phyloP scores from a whole-genome alignment of 208 protist species.

The Leishmania lainsoni region DNA sequence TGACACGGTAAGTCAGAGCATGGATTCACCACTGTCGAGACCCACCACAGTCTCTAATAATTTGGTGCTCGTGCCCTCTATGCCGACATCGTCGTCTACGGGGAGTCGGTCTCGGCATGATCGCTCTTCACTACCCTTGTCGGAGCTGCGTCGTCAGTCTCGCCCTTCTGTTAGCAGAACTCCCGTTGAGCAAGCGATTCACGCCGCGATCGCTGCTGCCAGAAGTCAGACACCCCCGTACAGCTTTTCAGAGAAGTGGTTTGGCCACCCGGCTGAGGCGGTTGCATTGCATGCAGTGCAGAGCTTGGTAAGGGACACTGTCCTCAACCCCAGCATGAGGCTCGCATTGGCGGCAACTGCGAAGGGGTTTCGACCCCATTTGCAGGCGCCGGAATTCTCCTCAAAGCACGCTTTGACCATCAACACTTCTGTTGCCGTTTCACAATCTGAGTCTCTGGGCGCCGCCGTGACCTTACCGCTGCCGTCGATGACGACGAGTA shows the following conservation, averaged over 20 bases:
- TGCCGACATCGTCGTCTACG: neutral
- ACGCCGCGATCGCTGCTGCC: neutral
- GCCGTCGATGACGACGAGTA: neutral
- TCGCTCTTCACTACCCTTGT: neutral
- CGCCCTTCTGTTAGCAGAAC: neutral
- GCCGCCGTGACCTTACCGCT: neutral
- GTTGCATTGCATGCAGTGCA: neutral
- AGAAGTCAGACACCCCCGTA: neutral
- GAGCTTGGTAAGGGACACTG: neutral
- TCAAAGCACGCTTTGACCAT: neutral
- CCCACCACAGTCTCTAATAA: neutral
- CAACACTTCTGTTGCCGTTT: neutral
- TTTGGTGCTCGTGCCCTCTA: neutral
- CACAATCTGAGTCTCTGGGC: slow-evolving; percentile 1
- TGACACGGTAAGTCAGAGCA: neutral
- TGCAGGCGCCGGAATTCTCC: neutral
- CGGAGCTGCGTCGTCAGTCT: neutral
- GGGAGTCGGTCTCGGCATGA: neutral
- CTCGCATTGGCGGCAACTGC: neutral
- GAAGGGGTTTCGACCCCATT: slow-evolving; percentile 2
- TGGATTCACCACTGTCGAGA: neutral
- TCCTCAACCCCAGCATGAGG: neutral
- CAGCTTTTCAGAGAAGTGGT: slow-evolving; percentile 3
- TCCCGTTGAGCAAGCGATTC: neutral
- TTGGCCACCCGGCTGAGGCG: neutral